Base-by-base conservation (phyloP, 768 basidiomycete genomes). In the Suillus lakei region DNA sequence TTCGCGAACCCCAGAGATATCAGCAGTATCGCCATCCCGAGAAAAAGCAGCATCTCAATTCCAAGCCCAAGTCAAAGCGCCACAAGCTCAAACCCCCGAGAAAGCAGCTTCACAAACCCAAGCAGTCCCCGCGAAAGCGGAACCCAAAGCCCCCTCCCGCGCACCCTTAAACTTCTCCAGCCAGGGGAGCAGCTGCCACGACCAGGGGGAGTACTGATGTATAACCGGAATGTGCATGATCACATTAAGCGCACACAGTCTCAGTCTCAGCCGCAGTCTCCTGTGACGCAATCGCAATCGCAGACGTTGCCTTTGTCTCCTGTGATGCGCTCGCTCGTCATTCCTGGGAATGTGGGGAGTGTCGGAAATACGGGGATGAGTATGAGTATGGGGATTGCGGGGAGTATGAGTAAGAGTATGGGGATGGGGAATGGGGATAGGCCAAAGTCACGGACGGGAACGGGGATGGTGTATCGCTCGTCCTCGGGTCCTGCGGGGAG, bases 391-490 rank as follows among this genome's bases (percentile, higher is more conserved):
- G 48, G 44, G 21, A 46, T 18, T n/a, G 10, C 23, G n/a, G 34
- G 34, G 34, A 34, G 6, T 34, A 8, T 4, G n/a, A 46, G 4
- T 5, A n/a, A 12, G n/a, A 48, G 46, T 6, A 48, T 30, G 18
- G 51, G 51, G 18, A 53, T 30, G 28, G 48, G 48, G 13, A 50
- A 50, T 26, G 48, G 59, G 23, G 75, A 72, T 39, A 76, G 80
- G 18, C 86, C 85, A 23, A 84, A 78, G 67, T 88, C 89, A 12
- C 76, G 89, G 34, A 90, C 85, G 12, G 89, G 89, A 7, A 88
- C 89, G 13, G 89, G 89, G n/a, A 91, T 91, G 89, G 76, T 80
- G 43, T 91, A 91, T 70, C 80, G 85, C 53, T 64, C 64, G 39
- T 65, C 64, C 26, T 60, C 51, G 18, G 54, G 70, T 34, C 60